Evolutionary conservation across 1,284 basidiomycete species (phyloP), one percentile per base, ranked within the genome.

Genomic region (Leccinum pachyderme): DNA sequence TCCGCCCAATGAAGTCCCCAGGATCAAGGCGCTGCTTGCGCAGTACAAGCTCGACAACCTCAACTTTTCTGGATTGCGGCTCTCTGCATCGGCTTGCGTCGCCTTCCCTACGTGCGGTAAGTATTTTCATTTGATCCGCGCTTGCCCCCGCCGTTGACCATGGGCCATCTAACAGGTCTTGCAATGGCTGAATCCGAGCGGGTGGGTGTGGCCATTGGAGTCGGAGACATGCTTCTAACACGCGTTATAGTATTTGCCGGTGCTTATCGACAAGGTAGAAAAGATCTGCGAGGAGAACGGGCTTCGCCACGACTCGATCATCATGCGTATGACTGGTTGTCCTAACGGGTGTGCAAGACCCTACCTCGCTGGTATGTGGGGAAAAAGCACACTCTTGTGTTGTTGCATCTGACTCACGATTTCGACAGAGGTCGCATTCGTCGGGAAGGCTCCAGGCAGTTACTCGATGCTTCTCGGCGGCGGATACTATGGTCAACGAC

Each of bases 321-420:
- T 97, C 55, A 97, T 98, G 93, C 86, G 96, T 56, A 98, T 98
- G 96, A 95, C 93, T 15, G 93, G 94, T 41, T 96, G 94, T 70
- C 94, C 94, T 11, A 96, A 96, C 69, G 94, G 93, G 52, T 95
- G 94, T 70, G 91, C 93, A 9, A 81, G 95, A 58, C 95, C 96
- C n/a, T 98, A 96, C 76, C 78, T 96, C 53, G 96, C 90, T 53
- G 87, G 87, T 86, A 49, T 13, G 82, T 72, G 15, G 7, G 7
- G 12, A 44, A 11, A 11, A 24, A 28, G 35, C 2, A 45, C 29
- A 9, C 24, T 4, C 6, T 18, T 8, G 3, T 28, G 9, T 13
- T 7, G 9, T 41, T 47, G 33, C 11, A 22, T 43, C 39, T 54
- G 46, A 33, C 35, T 54, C 11, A 49, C 46, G 4, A n/a, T 43